These are phyloP conservation scores for Skeletonema tropicum DNA, from an alignment of 108 stramenopile genomes.

Conservation along the genomic window DNA sequence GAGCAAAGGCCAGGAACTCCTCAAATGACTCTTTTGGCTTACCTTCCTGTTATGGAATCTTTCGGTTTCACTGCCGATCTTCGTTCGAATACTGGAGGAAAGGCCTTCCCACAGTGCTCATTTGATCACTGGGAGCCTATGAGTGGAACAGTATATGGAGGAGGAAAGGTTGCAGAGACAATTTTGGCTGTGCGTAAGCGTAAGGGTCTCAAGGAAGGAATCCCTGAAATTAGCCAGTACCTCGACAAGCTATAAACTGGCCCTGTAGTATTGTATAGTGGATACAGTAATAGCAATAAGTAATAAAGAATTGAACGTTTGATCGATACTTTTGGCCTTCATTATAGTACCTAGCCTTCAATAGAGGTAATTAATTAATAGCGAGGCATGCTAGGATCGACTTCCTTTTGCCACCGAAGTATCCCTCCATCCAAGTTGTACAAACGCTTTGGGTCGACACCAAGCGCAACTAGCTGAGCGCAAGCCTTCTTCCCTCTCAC, in stretches of 20 bases:
- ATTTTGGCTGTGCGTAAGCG: slow-evolving; percentile 92
- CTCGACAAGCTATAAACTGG: slow-evolving; percentile 97
- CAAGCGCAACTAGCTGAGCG: slow-evolving; percentile 66
- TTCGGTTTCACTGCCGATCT: slow-evolving; percentile 99
- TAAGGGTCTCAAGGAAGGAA: slow-evolving; percentile 95
- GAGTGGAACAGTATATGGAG: slow-evolving; percentile 90
- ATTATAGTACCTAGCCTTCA: not conserved
- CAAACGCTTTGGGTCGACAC: slow-evolving; percentile 75
- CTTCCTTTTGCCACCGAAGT: slow-evolving; percentile 88
- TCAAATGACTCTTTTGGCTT: slow-evolving; percentile 97
- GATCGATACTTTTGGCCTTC: not conserved
- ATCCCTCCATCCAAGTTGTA: slow-evolving; percentile 95
- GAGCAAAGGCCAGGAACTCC: slow-evolving; percentile 98
- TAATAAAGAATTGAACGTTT: slow-evolving; percentile 9
- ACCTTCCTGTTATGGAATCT: slow-evolving; percentile 99
- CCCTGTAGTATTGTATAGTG: slow-evolving; percentile 1
- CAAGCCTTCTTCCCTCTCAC: slow-evolving; percentile 90
- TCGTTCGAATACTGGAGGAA: slow-evolving; percentile 98
- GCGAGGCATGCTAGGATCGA: slow-evolving; percentile 85
- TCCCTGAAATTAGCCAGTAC: slow-evolving; percentile 96
- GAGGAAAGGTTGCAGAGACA: slow-evolving; percentile 90
- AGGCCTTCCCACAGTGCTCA: slow-evolving; percentile 99
- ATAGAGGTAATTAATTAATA: slow-evolving; percentile 56
- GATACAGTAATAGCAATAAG: slow-evolving; percentile 10
- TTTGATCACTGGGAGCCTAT: slow-evolving; percentile 99